Base-by-base conservation (phyloP, 164 flowering plant genomes). In the Saururus chinensis region DNA sequence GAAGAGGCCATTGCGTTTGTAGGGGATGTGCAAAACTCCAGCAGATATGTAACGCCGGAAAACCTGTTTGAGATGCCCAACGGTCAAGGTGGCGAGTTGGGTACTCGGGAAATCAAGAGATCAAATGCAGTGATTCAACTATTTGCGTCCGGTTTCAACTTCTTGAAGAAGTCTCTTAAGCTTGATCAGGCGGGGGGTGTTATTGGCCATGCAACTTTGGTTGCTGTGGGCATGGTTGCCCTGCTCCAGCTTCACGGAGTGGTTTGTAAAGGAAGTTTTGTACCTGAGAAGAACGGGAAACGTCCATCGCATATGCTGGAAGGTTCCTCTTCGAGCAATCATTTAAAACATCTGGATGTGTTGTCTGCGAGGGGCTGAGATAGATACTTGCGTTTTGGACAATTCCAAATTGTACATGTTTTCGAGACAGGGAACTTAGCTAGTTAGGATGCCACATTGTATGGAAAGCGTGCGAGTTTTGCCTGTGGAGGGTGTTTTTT, bases 1-100 rank as follows among this genome's bases (percentile, higher is more conserved):
- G 95, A 90, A 70, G 97, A 93, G 76, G 96, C 97, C 61, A 60
- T 74, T 30, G 92, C 86, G 45, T 90, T 93, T 63, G 87, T 90
- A 25, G 95, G 92, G 40, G 85, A 83, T 61, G 96, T 90, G 19
- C 71, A 71, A 14, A 73, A 77, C 57, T 74, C 80, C 11, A 64
- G 69, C 19, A 75, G 65, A 51, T 85, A 82, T 67, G 73, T 82
- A 67, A 71, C 83, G 40, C 83, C 85, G 40, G 92, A 84, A 52
- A 72, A 81, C 62, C 74, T 77, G 12, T 80, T 71, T 72, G 72
- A 68, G 59, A 60, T 78, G 20, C 72, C 81, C 26, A 51, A 61
- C 51, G 73, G 69, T 62, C 74, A 75, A 53, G 77, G 66, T 48
- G 71, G 66, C 40, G 76, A 73, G 40, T 41, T 63, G 52, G 66